Conservation (phyloP, 1,284 basidiomycete genomes). For the Ceratobasidium papillatum region DNA sequence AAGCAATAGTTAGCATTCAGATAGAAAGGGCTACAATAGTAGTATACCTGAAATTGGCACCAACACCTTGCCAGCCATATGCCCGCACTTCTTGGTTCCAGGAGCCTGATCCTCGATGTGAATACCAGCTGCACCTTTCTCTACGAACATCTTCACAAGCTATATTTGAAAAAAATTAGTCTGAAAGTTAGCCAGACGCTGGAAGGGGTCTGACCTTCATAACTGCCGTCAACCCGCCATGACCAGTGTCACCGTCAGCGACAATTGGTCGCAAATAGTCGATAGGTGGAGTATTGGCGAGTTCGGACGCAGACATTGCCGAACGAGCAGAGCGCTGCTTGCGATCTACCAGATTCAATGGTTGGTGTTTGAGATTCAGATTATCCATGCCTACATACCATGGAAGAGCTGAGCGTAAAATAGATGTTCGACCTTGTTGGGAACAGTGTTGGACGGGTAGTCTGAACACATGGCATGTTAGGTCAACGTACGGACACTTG, state of each 20-base stretch:
- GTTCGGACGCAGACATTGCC: slow-evolving; percentile 72
- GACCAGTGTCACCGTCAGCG: slow-evolving; percentile 64
- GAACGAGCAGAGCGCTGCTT: slow-evolving; percentile 62
- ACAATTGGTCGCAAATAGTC: slow-evolving; percentile 63
- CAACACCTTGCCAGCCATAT: slow-evolving; percentile 79
- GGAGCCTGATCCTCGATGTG: slow-evolving; percentile 84
- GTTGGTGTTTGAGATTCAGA: background rate
- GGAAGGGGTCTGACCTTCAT: slow-evolving; percentile 62
- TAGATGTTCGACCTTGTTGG: slow-evolving; percentile 69
- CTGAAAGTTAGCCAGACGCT: background rate
- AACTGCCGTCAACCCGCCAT: slow-evolving; percentile 69
- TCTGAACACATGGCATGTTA: slow-evolving; percentile 49
- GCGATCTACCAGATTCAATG: slow-evolving; percentile 39
- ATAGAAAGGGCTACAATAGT: slow-evolving; percentile 51
- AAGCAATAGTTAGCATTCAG: slow-evolving; percentile 52
- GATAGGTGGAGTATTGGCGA: slow-evolving; percentile 56
- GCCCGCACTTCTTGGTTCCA: slow-evolving; percentile 74
- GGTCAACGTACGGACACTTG: background rate
- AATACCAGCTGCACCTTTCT: slow-evolving; percentile 75
- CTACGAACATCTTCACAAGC: slow-evolving; percentile 77
- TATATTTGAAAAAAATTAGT: background rate
- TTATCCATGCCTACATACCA: slow-evolving; percentile 53
- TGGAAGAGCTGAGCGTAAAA: slow-evolving; percentile 71
- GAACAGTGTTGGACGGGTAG: slow-evolving; percentile 70
- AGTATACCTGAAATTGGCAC: slow-evolving; percentile 50